Evolutionary conservation across 768 basidiomycete genomes (phyloP), one percentile per base, ranked within the genome.

Genomic region (Suillus brevipes): DNA sequence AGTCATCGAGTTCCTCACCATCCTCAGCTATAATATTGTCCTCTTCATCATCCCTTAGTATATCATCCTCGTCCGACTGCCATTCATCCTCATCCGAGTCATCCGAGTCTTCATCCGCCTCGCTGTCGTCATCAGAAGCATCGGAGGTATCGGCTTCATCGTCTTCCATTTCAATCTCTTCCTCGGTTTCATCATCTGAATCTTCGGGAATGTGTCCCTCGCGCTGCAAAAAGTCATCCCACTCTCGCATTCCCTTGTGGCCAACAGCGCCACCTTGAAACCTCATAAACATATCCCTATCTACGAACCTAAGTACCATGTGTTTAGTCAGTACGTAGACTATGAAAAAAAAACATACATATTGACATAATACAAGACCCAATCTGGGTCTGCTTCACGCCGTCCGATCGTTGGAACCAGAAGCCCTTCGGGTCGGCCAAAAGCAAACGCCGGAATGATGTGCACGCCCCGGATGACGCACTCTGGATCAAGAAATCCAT

Each of bases 401-500:
- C 52, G 45, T 4, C 45, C 36, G 23, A 69, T 23, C 1, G 38
- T 43, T 20, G 68, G 69, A 2, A 31, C 25, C 1, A 67, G 58
- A 6, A 67, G 47, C 6, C 67, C 56, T 3, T 65, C 9, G 0
- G 74, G 72, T 3, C 37, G 38, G 1, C 75, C 74, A 8, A 62
- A 47, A 4, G 53, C 36, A 43, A 82, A 84, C 0, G 70, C 79
- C 0, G 83, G 84, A 10, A 85, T 76, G 2, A 85, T 65, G 65
- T 86, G 83, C 2, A 67, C 71, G 0, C 71, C 78, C 0, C 78
- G 71, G 36, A 86, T 68, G 4, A 86, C 75, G 0, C 71, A 66
- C 0, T 64, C 63, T 0, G 84, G 85, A 68, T 85, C 77, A 0
- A 85, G 31, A 56, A 86, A 85, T 0, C 83, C 79, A 63, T 83